Evolutionary conservation across 306 rosid genomes (phyloP).

Genomic region (Vigna mungo): DNA sequence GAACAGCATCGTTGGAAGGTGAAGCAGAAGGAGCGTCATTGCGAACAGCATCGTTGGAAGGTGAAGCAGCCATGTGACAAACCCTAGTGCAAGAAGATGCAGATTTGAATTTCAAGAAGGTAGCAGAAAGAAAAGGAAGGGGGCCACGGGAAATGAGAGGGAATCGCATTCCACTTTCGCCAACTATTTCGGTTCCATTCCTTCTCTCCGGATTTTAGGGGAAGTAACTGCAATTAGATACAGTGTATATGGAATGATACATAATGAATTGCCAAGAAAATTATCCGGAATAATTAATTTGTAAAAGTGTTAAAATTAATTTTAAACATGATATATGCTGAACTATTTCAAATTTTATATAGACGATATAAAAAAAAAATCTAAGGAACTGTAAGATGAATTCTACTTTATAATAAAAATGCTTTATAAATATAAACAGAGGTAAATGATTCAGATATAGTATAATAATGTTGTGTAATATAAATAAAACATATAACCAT

Average conservation of each 20-base stretch:
- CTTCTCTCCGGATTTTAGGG: not conserved
- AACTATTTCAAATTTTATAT: too few species aligned
- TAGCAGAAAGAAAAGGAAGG: conserved; percentile 11
- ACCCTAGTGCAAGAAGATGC: conserved; percentile 27
- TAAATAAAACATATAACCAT: too few species aligned
- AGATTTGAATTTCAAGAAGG: conserved; percentile 38
- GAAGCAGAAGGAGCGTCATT: conserved; percentile 46
- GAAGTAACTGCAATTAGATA: not conserved
- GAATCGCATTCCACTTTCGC: conserved; percentile 7
- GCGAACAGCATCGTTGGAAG: conserved; percentile 43
- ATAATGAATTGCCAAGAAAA: not conserved
- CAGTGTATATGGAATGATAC: not conserved
- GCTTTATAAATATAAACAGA: too few species aligned
- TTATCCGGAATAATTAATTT: not conserved
- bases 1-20: conserved; percentile 40
- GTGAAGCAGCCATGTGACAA: conserved; percentile 35
- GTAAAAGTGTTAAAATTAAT: too few species aligned
- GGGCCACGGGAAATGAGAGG: conserved; percentile 15
- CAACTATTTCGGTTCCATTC: not conserved
- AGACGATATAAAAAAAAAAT: too few species aligned
- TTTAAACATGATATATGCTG: too few species aligned
- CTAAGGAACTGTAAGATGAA: too few species aligned
- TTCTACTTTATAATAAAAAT: too few species aligned
- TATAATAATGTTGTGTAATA: too few species aligned
- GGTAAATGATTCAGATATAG: too few species aligned